Conservation (phyloP, 495 filamentous ascomycete species). For the Penicillium argentinense region DNA sequence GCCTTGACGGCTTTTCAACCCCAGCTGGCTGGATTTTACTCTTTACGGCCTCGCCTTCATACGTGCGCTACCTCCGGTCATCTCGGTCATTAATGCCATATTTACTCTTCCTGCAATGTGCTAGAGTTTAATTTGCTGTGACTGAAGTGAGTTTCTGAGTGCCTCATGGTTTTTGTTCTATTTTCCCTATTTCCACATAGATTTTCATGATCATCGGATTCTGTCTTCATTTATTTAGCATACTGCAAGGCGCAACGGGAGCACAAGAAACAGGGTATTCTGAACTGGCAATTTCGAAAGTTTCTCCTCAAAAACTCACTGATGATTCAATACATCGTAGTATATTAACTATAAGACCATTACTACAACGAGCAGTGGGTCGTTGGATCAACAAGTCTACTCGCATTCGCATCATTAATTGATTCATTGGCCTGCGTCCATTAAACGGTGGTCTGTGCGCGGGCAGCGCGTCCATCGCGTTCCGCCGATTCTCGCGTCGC, state of each 20-base stretch:
- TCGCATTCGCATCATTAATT: no score
- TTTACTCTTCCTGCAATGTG: neutral
- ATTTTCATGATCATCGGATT: conserved; percentile 8
- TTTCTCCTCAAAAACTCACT: neutral
- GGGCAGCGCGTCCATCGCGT: conserved; percentile 12
- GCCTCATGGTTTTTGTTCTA: neutral
- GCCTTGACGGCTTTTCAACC: neutral
- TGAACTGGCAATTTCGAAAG: neutral
- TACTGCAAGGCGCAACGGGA: conserved; percentile 8
- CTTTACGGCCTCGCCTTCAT: neutral
- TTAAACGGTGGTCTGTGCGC: conserved; percentile 28
- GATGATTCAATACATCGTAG: neutral
- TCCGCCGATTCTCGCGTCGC: conserved; percentile 4
- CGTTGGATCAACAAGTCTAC: no score
- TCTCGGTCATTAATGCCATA: no score
- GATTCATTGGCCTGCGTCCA: neutral
- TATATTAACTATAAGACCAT: neutral
- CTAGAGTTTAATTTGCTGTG: neutral
- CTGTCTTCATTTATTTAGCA: conserved; percentile 13
- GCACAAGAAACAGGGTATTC: conserved; percentile 2
- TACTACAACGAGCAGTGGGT: no score
- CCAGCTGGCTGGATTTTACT: conserved; percentile 17
- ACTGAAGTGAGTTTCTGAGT: neutral
- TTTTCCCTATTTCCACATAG: conserved; percentile 9
- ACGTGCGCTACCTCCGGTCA: neutral